Evolutionary conservation across 2,329 filamentous ascomycete species (phyloP), one percentile per base, ranked within the genome.

Genomic region (Claviceps sorghi): DNA sequence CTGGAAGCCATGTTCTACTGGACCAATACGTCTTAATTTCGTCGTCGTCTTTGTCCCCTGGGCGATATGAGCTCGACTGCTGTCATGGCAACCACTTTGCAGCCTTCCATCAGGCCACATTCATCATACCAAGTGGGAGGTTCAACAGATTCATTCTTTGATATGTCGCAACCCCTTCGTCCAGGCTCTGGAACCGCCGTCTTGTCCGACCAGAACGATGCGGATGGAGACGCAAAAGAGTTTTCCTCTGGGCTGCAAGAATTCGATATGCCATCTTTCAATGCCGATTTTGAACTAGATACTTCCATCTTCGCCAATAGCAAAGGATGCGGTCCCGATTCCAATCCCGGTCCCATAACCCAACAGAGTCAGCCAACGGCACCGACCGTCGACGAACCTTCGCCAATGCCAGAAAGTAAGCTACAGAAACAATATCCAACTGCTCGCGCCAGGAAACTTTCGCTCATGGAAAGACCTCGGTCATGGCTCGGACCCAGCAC

Each of bases 191-290:
- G 13, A 29, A 26, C 44, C 8, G 21, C 11, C n/a, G 38, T 22
- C 22, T 42, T 48, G 7, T 40, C 47, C 10, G n/a, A 21, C 11
- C 17, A 22, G 22, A 32, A 42, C 26, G 26, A 40, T 13, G 17
- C 22, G 26, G 43, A 40, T 45, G 19, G 13, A 29, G 40, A 48
- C 42, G 30, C 48, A 1, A 32, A 50, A 34, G 4, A 15, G 4
- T n/a, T 48, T 8, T 32, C 40, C 29, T n/a, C 55, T 41, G 48
- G 40, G 52, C 60, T 71, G 22, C 65, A 72, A 15, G 62, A 65
- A 53, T 77, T 78, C 62, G 74, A 77, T 53, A 64, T 80, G 36
- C 72, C 75, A 40, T 72, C 73, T 0, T 75, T 80, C 62, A 72
- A 78, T 56, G 68, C 74, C 58, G 70, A 70, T 56, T 66, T 71